Evolutionary conservation across 148 eudicot genomes (phyloP).

Genomic region (Chenopodium suecicum): DNA sequence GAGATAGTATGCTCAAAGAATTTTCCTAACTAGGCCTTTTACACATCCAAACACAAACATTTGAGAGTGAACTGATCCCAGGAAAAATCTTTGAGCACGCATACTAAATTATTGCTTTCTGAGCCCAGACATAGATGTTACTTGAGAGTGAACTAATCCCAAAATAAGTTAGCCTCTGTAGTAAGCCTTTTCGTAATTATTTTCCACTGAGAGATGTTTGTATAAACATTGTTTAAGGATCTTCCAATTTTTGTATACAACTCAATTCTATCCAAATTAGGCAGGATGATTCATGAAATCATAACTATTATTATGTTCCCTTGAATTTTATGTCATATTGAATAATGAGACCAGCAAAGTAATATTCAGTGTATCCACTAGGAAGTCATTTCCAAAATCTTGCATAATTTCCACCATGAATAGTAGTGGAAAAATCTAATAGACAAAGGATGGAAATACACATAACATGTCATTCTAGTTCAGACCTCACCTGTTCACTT

Average conservation of each 20-base stretch:
- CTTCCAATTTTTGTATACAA: not conserved
- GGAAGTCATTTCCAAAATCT: not conserved
- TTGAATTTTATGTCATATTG: not conserved
- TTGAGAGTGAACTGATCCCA: not conserved
- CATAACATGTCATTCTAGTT: not conserved
- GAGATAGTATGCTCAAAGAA: not conserved
- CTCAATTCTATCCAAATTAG: no score
- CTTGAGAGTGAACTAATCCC: not conserved
- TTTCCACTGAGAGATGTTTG: not conserved
- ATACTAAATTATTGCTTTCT: no score
- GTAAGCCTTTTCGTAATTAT: not conserved
- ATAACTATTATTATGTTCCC: not conserved
- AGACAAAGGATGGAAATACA: not conserved
- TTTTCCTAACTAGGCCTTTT: not conserved
- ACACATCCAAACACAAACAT: not conserved
- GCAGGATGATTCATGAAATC: no score
- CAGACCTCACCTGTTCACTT: constrained; percentile 51
- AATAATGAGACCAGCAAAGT: not conserved
- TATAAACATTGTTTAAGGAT: not conserved
- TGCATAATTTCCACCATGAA: not conserved
- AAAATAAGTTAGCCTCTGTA: not conserved
- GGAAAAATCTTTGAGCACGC: no score
- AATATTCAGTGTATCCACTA: not conserved
- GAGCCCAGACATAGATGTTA: not conserved
- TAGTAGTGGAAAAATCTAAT: not conserved